Evolutionary conservation across 2,329 filamentous ascomycete genomes (phyloP).

Genomic region (Neofusicoccum kwambonambiense): DNA sequence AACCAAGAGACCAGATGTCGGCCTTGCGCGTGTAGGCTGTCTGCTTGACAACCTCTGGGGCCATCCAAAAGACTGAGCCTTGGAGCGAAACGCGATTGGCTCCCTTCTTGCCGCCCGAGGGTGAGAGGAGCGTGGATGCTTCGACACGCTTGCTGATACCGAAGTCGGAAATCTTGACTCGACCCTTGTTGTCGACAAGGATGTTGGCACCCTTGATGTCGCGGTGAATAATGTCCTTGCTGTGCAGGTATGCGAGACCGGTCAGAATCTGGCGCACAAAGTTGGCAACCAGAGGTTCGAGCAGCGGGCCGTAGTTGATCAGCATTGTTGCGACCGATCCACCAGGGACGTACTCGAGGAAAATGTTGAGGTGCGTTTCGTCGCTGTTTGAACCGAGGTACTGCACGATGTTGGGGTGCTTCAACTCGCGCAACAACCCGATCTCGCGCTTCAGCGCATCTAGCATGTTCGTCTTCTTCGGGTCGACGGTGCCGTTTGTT

Average conservation of each 20-base stretch:
- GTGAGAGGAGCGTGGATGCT: conserved; percentile 73
- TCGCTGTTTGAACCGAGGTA: conserved; percentile 95
- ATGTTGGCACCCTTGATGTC: conserved; percentile 99
- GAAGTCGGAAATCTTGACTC: conserved; percentile 99
- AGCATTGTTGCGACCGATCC: conserved; percentile 98
- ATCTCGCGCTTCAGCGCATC: conserved; percentile 97
- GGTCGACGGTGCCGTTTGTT: conserved; percentile 71
- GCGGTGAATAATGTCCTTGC: conserved; percentile 92
- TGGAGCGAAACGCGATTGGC: conserved; percentile 76
- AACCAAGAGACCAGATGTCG: conserved; percentile 97
- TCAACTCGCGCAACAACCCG: conserved; percentile 84
- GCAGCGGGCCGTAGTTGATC: conserved; percentile 93
- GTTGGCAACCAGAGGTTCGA: conserved; percentile 89
- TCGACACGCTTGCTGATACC: conserved; percentile 98
- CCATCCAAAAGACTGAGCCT: conserved; percentile 99
- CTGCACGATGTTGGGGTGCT: conserved; percentile 96
- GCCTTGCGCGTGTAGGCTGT: conserved; percentile 97
- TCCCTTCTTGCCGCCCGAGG: conserved; percentile 48
- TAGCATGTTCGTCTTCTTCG: conserved; percentile 97
- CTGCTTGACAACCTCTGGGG: conserved; percentile 95
- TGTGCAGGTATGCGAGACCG: conserved; percentile 89
- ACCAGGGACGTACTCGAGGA: conserved; percentile 97
- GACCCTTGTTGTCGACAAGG: conserved; percentile 97
- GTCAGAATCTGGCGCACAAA: conserved; percentile 95
- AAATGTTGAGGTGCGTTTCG: conserved; percentile 93